Percentiles rank a stretch among this genome's conserved stretches.
Conservation (phyloP, 164 flowering plant genomes). For the Macadamia tetraphylla region DNA sequence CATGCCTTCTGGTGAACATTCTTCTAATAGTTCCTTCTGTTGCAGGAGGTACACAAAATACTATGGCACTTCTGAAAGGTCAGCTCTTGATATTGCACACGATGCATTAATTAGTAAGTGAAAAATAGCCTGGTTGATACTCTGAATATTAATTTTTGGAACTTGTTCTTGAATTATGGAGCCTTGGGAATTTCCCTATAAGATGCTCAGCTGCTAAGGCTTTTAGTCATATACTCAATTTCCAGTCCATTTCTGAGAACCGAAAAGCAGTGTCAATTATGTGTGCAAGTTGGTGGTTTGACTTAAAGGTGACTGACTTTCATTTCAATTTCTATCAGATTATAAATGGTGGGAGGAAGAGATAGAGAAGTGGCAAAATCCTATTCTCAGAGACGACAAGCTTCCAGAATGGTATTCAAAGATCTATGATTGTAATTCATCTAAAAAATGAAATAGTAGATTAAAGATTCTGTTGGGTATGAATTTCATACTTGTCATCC, state of each 20-base stretch:
- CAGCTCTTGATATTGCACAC: slow-evolving; percentile 75
- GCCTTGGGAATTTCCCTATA: background rate
- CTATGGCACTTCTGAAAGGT: slow-evolving; percentile 84
- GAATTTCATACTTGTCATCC: too few species aligned
- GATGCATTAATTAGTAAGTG: slow-evolving; percentile 85
- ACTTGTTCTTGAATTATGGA: background rate
- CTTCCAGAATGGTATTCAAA: slow-evolving; percentile 86
- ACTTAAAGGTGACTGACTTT: background rate
- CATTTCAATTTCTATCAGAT: slow-evolving; percentile 41
- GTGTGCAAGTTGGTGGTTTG: background rate
- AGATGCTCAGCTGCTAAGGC: background rate
- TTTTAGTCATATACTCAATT: background rate
- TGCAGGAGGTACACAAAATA: slow-evolving; percentile 94
- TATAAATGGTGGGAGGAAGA: slow-evolving; percentile 98
- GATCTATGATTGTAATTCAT: too few species aligned
- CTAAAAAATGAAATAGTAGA: too few species aligned
- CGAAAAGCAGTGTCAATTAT: background rate
- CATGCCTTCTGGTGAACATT: background rate
- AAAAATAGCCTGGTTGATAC: background rate
- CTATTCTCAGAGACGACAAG: slow-evolving; percentile 66
- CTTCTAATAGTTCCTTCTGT: background rate
- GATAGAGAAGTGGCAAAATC: slow-evolving; percentile 94
- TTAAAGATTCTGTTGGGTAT: too few species aligned
- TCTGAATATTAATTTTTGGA: background rate
- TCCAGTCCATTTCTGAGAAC: background rate